Evolutionary conservation across 192 early-diverging fungal genomes (phyloP), one percentile per base, ranked within the genome.

Genomic region (Coemansia sp.): DNA sequence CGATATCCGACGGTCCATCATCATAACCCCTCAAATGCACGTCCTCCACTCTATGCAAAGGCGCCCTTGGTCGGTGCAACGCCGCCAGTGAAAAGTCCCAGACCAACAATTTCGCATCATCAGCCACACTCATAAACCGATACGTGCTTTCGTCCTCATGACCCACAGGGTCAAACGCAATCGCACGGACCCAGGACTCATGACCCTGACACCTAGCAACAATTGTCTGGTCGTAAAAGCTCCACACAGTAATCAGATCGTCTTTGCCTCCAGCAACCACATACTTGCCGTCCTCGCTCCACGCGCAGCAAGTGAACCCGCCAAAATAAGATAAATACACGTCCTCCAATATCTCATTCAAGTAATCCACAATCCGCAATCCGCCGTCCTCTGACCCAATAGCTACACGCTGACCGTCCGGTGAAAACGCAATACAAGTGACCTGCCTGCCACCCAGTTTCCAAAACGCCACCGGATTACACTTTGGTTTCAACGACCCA

Each of bases 191-290:
- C 93, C 96, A 97, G 0, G 96, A 97, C 63, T 90, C 87, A 73
- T 97, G 96, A 22, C 95, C 96, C 69, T 94, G 92, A 73, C 95
- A 95, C 8, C 97, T 85, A 4, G 94, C 95, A 5, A 97, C 86
- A 29, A 96, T 89, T 16, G 88, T 75, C 40, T 87, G 87, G 43
- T 92, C 91, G 44, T 88, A 82, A 77, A 95, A 93, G 27, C 90
- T 88, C 94, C 93, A 97, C 16, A 99, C 88, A 1, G 92, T 93
- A 12, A 99, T 82, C 13, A 97, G 70, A 72, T 99, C 95, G 79
- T 99, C 96, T 70, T 99, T 94, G 11, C 95, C 95, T 27, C 97
- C 95, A 3, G 92, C 89, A 65, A 92, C 72, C 22, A 94, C 79
- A 66, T 92, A 96, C 71, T 88, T 90, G 46, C 92, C 93, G 76